A percentile compares a stretch with the other conserved stretches of the same genome.
Evolutionary conservation across 108 stramenopile genomes (phyloP).

Genomic region (Conticribra guillardii): DNA sequence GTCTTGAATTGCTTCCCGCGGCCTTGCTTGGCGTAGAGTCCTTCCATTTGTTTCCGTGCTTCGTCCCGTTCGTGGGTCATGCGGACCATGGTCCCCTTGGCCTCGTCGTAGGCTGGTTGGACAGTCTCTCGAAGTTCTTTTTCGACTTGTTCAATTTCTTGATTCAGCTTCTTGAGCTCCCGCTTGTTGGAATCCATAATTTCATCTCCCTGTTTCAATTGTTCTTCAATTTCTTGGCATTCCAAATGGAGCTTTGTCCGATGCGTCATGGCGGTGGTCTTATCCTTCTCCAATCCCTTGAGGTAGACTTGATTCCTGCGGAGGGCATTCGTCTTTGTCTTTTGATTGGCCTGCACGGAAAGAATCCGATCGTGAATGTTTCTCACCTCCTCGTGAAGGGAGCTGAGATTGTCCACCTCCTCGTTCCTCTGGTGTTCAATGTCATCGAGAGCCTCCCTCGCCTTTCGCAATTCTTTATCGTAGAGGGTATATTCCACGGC

Average conservation of each 20-base stretch:
- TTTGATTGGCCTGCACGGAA: slow-evolving; percentile 60
- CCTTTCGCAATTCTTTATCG: slow-evolving; percentile 91
- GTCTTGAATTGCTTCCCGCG: slow-evolving; percentile 87
- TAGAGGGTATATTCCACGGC: slow-evolving; percentile 97
- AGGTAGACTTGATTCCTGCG: slow-evolving; percentile 59
- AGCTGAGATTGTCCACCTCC: slow-evolving; percentile 56
- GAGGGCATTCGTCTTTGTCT: slow-evolving; percentile 56
- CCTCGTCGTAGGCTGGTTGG: slow-evolving; percentile 74
- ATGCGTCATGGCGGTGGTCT: slow-evolving; percentile 60
- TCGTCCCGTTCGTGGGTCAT: slow-evolving; percentile 71
- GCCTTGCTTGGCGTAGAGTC: slow-evolving; percentile 92
- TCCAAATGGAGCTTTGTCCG: slow-evolving; percentile 71
- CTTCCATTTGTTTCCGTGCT: slow-evolving; percentile 68
- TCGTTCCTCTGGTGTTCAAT: slow-evolving; percentile 79
- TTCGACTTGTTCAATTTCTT: slow-evolving; percentile 59
- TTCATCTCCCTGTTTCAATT: slow-evolving; percentile 57
- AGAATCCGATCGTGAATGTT: slow-evolving; percentile 71
- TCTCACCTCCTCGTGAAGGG: slow-evolving; percentile 68
- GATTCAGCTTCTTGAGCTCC: slow-evolving; percentile 61
- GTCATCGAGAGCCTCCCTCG: slow-evolving; percentile 73
- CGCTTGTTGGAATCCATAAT: slow-evolving; percentile 56
- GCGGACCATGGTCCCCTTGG: slow-evolving; percentile 44
- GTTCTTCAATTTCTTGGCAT: slow-evolving; percentile 71
- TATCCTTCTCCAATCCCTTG: slow-evolving; percentile 68
- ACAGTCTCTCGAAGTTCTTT: slow-evolving; percentile 53